phyloP scores from a whole-genome alignment of 257 asterid genomes.

The Datura wrightii region DNA sequence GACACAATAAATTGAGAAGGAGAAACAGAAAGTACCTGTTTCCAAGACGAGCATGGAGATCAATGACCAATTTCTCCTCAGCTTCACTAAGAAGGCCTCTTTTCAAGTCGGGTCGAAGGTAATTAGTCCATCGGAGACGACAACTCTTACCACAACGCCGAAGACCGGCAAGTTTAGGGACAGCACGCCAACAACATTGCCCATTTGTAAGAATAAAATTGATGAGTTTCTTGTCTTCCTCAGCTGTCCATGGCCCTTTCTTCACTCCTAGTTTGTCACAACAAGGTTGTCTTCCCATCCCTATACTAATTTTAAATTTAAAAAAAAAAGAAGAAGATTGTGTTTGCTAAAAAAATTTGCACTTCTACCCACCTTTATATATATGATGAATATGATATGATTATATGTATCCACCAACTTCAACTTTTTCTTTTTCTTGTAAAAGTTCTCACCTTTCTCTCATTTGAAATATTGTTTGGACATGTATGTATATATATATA shows the following conservation, averaged over 20 bases:
- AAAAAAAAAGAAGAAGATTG: not conserved
- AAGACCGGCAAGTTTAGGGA: conserved; percentile 97
- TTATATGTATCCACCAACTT: conserved; percentile 41
- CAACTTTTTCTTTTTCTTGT: conserved; percentile 28
- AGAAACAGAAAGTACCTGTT: conserved; percentile 52
- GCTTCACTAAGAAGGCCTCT: conserved; percentile 85
- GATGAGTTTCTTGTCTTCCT: conserved; percentile 90
- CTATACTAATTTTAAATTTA: not conserved
- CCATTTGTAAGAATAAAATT: conserved; percentile 83
- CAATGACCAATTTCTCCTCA: conserved; percentile 91
- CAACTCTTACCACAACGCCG: conserved; percentile 98
- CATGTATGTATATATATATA: not conserved
- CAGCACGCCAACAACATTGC: conserved; percentile 98
- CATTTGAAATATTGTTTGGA: not conserved
- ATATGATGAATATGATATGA: conserved; percentile 25
- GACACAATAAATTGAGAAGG: not conserved
- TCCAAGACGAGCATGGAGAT: conserved; percentile 91
- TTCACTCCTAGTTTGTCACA: conserved; percentile 96
- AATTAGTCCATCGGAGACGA: conserved; percentile 95
- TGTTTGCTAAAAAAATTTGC: conserved; percentile 37
- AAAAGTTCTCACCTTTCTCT: not conserved
- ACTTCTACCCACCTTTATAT: conserved; percentile 82
- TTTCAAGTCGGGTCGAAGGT: conserved; percentile 96
- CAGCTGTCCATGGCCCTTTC: conserved; percentile 99
- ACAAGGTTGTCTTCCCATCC: conserved; percentile 95